phyloP scores from a whole-genome alignment of 225 moss, liverwort and hornwort species.

The Antitrichia curtipendula region DNA sequence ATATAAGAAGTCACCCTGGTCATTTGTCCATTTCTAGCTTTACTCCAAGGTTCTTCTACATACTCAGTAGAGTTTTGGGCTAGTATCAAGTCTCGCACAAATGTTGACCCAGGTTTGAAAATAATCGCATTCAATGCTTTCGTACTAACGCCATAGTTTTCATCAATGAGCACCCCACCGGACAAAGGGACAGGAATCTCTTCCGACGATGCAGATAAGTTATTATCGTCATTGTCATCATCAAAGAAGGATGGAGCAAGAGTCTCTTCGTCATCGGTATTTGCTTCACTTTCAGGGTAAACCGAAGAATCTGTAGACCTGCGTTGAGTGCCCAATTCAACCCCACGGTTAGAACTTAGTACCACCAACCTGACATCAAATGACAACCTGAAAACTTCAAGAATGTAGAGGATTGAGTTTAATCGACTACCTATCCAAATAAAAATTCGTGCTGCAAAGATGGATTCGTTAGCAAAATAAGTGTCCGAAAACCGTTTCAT shows the following conservation, averaged over 20 bases:
- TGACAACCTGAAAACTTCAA: neutral
- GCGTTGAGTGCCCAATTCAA: neutral
- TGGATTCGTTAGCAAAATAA: neutral
- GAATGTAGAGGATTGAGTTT: neutral
- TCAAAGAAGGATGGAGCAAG: conserved; percentile 60
- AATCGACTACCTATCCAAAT: neutral
- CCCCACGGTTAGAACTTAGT: neutral
- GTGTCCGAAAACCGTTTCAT: neutral
- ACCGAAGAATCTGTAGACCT: neutral
- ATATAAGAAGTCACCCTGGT: conserved; percentile 29
- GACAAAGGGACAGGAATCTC: conserved; percentile 44
- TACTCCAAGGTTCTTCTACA: conserved; percentile 57
- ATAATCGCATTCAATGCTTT: conserved; percentile 53
- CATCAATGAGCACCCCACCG: conserved; percentile 55
- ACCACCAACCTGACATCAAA: neutral
- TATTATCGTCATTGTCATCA: conserved; percentile 46
- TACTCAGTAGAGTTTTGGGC: conserved; percentile 60
- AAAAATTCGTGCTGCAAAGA: neutral
- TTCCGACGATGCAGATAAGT: conserved; percentile 22
- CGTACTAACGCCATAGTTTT: conserved; percentile 44
- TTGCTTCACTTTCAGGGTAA: neutral
- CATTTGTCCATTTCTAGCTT: conserved; percentile 29
- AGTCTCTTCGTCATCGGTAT: conserved; percentile 25
- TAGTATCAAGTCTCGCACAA: conserved; percentile 28
- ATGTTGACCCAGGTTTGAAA: conserved; percentile 41